These are phyloP conservation scores for Bruguiera sexangula DNA, from an alignment of 345 rosid genomes.

Conservation along the genomic window DNA sequence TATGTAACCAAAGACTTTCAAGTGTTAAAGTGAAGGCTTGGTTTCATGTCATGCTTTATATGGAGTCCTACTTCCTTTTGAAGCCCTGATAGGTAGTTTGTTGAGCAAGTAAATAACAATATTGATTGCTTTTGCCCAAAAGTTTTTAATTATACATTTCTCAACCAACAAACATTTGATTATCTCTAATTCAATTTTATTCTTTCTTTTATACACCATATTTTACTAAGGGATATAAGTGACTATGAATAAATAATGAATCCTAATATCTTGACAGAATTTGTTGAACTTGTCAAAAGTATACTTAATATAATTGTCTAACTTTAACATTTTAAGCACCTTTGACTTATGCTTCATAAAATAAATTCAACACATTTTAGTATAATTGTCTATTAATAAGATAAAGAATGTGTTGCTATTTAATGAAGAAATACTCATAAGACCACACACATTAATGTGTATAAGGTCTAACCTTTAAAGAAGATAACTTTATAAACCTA, in stretches of 20 bases:
- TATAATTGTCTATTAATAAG: background rate
- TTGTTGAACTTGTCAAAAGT: background rate
- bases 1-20: no score
- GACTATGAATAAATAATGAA: background rate
- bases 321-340: background rate
- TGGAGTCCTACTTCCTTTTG: no score
- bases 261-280: background rate
- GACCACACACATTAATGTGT: background rate
- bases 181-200: no score
- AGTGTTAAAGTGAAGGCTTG: no score
- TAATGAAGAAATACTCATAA: background rate
- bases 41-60: no score
- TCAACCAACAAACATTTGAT: no score
- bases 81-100: no score
- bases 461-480: slow-evolving; percentile 1
- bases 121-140: no score
- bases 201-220: no score
- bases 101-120: no score
- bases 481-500: background rate
- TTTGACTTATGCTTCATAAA: background rate
- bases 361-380: background rate
- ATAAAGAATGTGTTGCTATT: background rate
- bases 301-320: background rate
- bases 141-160: no score
- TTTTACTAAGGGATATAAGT: no score